Percentiles rank a stretch among this genome's conserved stretches.
Evolutionary conservation across 495 filamentous ascomycete species (phyloP).

Genomic region (Gamarada debralockiae): DNA sequence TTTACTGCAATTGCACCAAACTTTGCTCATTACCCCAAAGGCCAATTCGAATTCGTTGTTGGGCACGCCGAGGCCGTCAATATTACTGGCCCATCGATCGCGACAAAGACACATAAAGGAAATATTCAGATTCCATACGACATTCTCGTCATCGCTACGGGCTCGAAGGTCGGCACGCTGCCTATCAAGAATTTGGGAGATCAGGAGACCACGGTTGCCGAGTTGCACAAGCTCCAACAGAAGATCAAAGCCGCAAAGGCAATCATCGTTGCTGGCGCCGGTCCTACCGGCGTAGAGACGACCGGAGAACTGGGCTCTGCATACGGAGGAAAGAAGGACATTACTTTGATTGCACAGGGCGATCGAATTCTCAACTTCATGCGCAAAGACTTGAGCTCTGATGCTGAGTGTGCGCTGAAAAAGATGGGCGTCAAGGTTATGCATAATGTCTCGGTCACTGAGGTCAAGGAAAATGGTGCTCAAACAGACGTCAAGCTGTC

Average conservation of each 20-base stretch:
- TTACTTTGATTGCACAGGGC: conserved; percentile 21
- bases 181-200: conserved; percentile 47
- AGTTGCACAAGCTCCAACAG: conserved; percentile 40
- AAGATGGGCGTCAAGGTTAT: conserved; percentile 19
- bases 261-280: conserved; percentile 66
- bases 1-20: conserved; percentile 33
- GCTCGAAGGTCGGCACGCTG: conserved; percentile 32
- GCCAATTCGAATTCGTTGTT: conserved; percentile 51
- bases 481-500: conserved; percentile 25
- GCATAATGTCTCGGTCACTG: too few relatives aligned
- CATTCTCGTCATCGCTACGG: conserved; percentile 54
- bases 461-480: conserved; percentile 6
- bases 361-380: background rate
- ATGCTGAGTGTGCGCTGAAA: background rate
- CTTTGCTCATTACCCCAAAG: conserved; percentile 47
- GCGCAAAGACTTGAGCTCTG: background rate
- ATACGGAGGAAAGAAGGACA: conserved; percentile 25
- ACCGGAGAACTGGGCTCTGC: conserved; percentile 55
- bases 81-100: conserved; percentile 25
- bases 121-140: conserved; percentile 36
- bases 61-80: conserved; percentile 50
- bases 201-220: conserved; percentile 38
- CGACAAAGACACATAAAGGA: conserved; percentile 21
- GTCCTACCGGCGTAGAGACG: conserved; percentile 61
- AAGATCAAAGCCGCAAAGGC: conserved; percentile 47